Base-by-base conservation (phyloP, 805 yeast species). In the Dipodascus albidus region DNA sequence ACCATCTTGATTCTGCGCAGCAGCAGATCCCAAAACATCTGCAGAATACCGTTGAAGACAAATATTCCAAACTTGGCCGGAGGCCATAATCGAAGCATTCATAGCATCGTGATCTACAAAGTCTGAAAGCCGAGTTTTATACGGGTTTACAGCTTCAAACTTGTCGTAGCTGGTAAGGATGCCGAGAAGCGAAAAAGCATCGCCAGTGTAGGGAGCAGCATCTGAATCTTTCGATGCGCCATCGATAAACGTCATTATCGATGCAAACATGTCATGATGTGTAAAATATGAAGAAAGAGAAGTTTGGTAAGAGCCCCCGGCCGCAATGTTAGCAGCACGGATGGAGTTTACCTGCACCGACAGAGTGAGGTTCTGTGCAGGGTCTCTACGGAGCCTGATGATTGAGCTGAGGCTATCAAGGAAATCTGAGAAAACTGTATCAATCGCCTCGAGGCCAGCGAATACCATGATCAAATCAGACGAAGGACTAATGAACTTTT, bases 91-190 rank as follows among this genome's bases (percentile, higher is more conserved):
- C 31, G 68, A 64, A 31, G 60, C 63, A 47, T 52, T 53, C 67
- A 71, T 70, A 19, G 65, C 62, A 1, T 60, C 57, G 47, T 67
- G 69, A 50, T 71, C 72, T 8, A 68, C 65, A 55, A 67, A 70
- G 52, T 70, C 74, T n/a, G 71, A 57, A 6, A 71, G 58, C 19
- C 72, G 61, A 17, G 67, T 63, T 50, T 58, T 64, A 54, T 71
- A 71, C 0, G 71, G 68, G 50, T 67, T 66, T 23, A 60, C 60
- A 19, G 69, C 68, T 49, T 69, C 72, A 48, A 64, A 60, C 52
- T 62, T 65, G 58, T 69, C 69, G 52, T 68, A 61, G 50, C 64
- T 67, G 3, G 72, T 63, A n/a, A 71, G 59, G 1, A 70, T 55
- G 3, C 74, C 75, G 20, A 71, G 55, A 22, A 69, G 57, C 1